These are phyloP conservation scores for Saccharomyces pastorianus DNA, from an alignment of 1,139 yeast species.

Conservation along the genomic window DNA sequence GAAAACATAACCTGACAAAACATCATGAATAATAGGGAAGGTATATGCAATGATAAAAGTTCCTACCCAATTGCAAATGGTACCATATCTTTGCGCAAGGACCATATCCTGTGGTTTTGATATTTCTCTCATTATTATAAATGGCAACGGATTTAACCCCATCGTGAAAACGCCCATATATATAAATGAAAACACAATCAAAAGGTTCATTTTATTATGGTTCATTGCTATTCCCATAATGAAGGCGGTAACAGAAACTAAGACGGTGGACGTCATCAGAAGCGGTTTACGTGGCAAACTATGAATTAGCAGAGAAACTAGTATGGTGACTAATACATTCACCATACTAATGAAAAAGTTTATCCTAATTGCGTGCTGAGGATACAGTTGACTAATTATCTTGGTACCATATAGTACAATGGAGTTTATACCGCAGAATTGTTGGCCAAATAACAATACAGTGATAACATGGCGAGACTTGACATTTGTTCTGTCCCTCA, in stretches of 20 bases:
- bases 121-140: constrained; percentile 75
- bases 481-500: constrained; percentile 43
- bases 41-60: constrained; percentile 72
- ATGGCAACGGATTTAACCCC: constrained; percentile 93
- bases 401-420: constrained; percentile 88
- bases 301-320: constrained; percentile 67
- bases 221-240: constrained; percentile 61
- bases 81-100: constrained; percentile 86
- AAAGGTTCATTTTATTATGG: constrained; percentile 40
- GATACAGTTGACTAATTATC: constrained; percentile 56
- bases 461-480: constrained; percentile 61
- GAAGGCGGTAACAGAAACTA: constrained; percentile 61
- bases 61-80: constrained; percentile 83
- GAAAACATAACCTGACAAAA: constrained; percentile 71
- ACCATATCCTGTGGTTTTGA: constrained; percentile 75
- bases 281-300: constrained; percentile 68
- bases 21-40: constrained; percentile 63
- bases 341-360: constrained; percentile 67
- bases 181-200: constrained; percentile 58
- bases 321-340: constrained; percentile 63
- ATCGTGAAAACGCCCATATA: constrained; percentile 80
- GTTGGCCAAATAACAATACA: constrained; percentile 74
- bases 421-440: constrained; percentile 85
- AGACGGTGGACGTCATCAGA: constrained; percentile 50
- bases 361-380: constrained; percentile 57